Conservation (phyloP, 306 rosid species). For the Ormosia emarginata region DNA sequence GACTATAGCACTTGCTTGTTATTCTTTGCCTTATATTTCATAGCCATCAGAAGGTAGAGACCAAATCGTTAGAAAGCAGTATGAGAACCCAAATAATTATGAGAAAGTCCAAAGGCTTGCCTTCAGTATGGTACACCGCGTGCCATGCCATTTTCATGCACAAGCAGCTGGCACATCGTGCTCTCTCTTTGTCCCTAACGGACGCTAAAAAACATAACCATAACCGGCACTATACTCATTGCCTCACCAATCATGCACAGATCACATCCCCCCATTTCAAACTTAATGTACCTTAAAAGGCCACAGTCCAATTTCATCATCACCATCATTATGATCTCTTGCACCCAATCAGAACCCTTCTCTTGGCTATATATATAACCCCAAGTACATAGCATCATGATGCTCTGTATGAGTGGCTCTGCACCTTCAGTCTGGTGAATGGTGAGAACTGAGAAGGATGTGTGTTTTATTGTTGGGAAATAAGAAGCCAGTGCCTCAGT, state of each 20-base stretch:
- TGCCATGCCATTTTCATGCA: slow-evolving; percentile 2
- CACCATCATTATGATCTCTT: neutral
- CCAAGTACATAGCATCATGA: neutral
- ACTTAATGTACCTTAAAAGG: neutral
- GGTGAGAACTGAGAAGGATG: neutral
- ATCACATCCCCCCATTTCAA: neutral
- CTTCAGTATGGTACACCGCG: neutral
- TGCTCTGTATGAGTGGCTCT: neutral
- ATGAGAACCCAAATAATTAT: neutral
- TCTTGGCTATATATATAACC: neutral
- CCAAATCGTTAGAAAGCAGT: neutral
- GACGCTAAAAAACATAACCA: neutral
- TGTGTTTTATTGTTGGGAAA: neutral
- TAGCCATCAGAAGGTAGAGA: neutral
- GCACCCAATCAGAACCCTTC: neutral
- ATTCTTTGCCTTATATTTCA: slow-evolving; percentile 10
- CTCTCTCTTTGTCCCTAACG: neutral
- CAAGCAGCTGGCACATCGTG: neutral
- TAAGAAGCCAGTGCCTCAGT: neutral
- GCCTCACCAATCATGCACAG: neutral
- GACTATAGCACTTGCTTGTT: neutral
- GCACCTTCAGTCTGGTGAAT: neutral
- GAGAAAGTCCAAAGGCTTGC: neutral
- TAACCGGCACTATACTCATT: neutral
- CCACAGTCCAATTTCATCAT: slow-evolving; percentile 4